phyloP scores from a whole-genome alignment of 768 basidiomycete genomes.

The Cyclocybe cylindracea region DNA sequence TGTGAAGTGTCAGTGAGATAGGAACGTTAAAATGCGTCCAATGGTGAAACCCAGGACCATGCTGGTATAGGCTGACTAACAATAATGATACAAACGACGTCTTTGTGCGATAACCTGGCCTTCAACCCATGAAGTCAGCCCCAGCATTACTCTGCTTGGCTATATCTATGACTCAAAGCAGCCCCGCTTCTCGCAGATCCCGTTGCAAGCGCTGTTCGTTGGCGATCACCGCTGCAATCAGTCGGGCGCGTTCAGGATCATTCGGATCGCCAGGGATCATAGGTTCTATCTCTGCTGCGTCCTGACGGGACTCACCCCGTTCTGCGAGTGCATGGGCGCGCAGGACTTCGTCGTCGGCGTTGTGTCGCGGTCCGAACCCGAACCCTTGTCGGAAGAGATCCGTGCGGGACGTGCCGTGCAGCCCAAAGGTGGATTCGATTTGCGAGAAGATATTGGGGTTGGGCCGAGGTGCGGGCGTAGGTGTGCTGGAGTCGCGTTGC shows the following conservation, averaged over 20 bases:
- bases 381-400: slow-evolving; percentile 48
- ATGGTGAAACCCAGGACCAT: no score
- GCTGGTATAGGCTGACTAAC: slow-evolving; percentile 9
- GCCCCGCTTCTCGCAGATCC: slow-evolving; percentile 64
- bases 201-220: slow-evolving; percentile 59
- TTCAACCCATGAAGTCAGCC: neutral
- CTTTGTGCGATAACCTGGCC: neutral
- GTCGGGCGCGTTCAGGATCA: slow-evolving; percentile 45
- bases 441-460: slow-evolving; percentile 31
- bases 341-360: slow-evolving; percentile 26
- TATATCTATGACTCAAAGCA: slow-evolving; percentile 42
- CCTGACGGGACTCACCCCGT: slow-evolving; percentile 24
- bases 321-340: slow-evolving; percentile 27
- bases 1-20: no score
- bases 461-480: slow-evolving; percentile 14
- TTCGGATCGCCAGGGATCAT: slow-evolving; percentile 41
- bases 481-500: slow-evolving; percentile 34
- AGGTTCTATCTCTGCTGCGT: slow-evolving; percentile 32
- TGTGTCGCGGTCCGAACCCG: slow-evolving; percentile 32
- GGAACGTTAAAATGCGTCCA: no score
- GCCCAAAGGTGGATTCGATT: slow-evolving; percentile 40
- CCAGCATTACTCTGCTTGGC: no score
- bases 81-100: slow-evolving; percentile 15
- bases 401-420: slow-evolving; percentile 38
- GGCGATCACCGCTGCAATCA: slow-evolving; percentile 45